Percentiles rank a stretch among this genome's conserved stretches.
Evolutionary conservation across 495 filamentous ascomycete species (phyloP).

Genomic region (Podospora tetraspora): DNA sequence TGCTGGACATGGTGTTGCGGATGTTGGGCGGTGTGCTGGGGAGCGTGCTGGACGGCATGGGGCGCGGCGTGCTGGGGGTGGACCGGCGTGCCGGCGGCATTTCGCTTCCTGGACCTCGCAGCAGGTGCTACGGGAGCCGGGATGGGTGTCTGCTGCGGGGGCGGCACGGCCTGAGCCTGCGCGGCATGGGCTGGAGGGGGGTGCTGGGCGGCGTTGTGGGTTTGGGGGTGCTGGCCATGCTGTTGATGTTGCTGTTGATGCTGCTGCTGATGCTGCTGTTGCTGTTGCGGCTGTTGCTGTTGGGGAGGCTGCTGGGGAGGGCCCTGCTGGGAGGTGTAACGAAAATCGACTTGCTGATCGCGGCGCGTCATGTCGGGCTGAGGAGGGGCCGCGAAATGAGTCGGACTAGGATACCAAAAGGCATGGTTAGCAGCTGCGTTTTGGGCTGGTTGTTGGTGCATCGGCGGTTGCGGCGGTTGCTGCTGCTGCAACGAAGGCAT

Average conservation of each 20-base stretch:
- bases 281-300: conserved; percentile 29
- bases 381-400: conserved; percentile 31
- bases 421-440: conserved; percentile 32
- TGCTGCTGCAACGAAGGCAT: conserved; percentile 31
- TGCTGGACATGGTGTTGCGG: conserved; percentile 18
- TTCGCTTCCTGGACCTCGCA: conserved; percentile 26
- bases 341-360: conserved; percentile 35
- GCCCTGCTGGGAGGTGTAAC: conserved; percentile 27
- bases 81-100: conserved; percentile 24
- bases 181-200: conserved; percentile 30
- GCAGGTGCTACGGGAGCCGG: conserved; percentile 30
- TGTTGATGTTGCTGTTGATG: conserved; percentile 25
- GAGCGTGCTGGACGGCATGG: conserved; percentile 17
- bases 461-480: conserved; percentile 23
- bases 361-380: conserved; percentile 42
- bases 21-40: conserved; percentile 23
- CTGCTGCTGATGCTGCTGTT: conserved; percentile 29
- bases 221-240: conserved; percentile 27
- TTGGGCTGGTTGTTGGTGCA: conserved; percentile 16
- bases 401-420: conserved; percentile 26
- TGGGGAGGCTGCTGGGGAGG: conserved; percentile 19
- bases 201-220: conserved; percentile 35
- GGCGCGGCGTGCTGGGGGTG: conserved; percentile 14
- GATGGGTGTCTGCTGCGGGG: conserved; percentile 41
- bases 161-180: conserved; percentile 29